Conservation (phyloP, 202 grass and related monocot species). For the Zoysia matrella region DNA sequence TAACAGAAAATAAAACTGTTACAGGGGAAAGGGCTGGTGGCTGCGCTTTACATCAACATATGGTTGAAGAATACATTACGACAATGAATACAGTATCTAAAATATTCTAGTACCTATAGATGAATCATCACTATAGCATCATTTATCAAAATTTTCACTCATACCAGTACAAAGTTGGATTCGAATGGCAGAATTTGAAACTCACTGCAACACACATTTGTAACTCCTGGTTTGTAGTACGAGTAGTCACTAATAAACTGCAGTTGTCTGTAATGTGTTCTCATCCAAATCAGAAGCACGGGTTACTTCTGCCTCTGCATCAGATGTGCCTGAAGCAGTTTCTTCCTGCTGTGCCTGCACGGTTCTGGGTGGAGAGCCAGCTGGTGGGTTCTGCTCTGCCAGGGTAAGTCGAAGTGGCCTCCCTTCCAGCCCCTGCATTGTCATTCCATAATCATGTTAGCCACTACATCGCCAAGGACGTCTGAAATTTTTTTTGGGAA, state of each 20-base stretch:
- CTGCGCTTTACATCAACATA: slow-evolving; percentile 3
- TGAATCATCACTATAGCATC: slow-evolving; percentile 17
- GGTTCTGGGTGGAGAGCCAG: slow-evolving; percentile 38
- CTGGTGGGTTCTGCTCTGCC: slow-evolving; percentile 52
- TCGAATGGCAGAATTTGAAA: slow-evolving; percentile 22
- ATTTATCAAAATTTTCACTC: slow-evolving; percentile 8
- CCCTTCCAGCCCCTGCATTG: slow-evolving; percentile 79
- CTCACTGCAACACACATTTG: not conserved
- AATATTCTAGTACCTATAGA: slow-evolving; percentile 26
- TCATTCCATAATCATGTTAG: slow-evolving; percentile 38
- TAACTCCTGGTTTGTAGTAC: not conserved
- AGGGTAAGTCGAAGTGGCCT: slow-evolving; percentile 71
- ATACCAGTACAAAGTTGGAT: slow-evolving; percentile 19
- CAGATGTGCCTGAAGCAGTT: slow-evolving; percentile 39
- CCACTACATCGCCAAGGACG: not conserved
- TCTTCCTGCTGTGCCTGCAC: slow-evolving; percentile 46
- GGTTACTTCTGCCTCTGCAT: slow-evolving; percentile 28
- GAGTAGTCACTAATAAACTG: slow-evolving; percentile 28
- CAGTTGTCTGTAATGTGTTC: slow-evolving; percentile 43
- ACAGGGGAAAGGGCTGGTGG: not conserved
- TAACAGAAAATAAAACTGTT: not conserved
- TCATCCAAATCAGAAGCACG: slow-evolving; percentile 28
- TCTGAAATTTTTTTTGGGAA: not conserved
- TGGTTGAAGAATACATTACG: slow-evolving; percentile 40
- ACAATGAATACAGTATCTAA: slow-evolving; percentile 8